phyloP scores from a whole-genome alignment of 108 stramenopile species.

The Skeletonema costatum region DNA sequence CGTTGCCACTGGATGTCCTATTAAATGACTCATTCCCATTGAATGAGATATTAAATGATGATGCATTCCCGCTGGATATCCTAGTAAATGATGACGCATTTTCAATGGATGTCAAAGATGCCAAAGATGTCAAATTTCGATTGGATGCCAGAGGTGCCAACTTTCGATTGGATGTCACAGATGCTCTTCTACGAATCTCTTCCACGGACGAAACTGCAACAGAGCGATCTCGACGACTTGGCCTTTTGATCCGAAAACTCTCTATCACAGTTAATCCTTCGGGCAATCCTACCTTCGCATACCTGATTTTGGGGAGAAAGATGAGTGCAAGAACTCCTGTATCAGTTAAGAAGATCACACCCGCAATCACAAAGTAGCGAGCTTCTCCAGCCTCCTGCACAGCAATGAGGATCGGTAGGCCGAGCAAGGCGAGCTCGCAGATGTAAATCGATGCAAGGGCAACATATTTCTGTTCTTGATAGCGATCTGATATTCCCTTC shows the following conservation, averaged over 20 bases:
- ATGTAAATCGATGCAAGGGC: constrained; percentile 47
- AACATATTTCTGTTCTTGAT: constrained; percentile 56
- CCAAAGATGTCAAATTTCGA: no score
- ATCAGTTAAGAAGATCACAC: constrained; percentile 43
- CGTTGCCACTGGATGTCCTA: no score
- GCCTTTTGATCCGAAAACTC: constrained; percentile 2
- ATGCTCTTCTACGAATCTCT: background rate
- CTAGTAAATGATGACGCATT: no score
- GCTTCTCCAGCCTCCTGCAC: constrained; percentile 40
- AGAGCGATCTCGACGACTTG: background rate
- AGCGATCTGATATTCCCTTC: constrained; percentile 44
- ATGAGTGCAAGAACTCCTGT: constrained; percentile 34
- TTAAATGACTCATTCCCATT: no score
- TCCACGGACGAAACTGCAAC: background rate
- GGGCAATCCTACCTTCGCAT: constrained; percentile 33
- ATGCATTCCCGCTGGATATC: no score
- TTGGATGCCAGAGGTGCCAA: no score
- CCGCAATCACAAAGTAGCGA: constrained; percentile 34
- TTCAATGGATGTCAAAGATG: no score
- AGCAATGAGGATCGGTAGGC: constrained; percentile 51
- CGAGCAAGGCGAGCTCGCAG: constrained; percentile 49
- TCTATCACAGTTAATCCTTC: constrained; percentile 38
- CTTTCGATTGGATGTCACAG: background rate
- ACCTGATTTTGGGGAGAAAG: constrained; percentile 51
- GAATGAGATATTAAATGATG: no score